A percentile compares a stretch with the other conserved stretches of the same genome.
Conservation (phyloP, 1,139 yeast species). For the Debaryomyces subglobosus region DNA sequence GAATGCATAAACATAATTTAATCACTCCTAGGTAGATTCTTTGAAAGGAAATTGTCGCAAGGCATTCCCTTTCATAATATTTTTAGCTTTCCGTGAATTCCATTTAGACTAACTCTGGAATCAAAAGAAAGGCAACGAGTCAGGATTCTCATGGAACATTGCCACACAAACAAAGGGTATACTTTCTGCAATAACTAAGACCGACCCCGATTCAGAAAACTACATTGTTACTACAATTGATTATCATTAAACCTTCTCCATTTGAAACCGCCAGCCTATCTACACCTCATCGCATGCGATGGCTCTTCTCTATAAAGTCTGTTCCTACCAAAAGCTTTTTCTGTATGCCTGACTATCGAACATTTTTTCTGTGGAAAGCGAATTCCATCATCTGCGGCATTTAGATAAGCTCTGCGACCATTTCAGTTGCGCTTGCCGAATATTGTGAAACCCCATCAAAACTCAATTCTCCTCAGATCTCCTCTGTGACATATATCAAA, state of each 20-base stretch:
- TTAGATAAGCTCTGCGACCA: background rate
- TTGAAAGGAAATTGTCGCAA: background rate
- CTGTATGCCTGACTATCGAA: background rate
- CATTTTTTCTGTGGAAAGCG: background rate
- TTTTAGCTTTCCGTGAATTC: background rate
- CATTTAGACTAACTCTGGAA: background rate
- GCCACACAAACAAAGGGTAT: background rate
- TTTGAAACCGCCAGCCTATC: too few species aligned
- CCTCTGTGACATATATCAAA: background rate
- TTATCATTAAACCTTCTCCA: too few species aligned
- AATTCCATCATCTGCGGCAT: slow-evolving; percentile 1
- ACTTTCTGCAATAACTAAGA: background rate
- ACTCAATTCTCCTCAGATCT: background rate
- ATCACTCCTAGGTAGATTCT: background rate
- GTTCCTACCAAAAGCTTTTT: background rate
- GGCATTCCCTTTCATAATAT: background rate
- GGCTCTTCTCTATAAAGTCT: background rate
- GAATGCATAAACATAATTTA: background rate
- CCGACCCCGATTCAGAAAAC: background rate
- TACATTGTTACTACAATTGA: background rate
- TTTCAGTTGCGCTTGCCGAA: background rate
- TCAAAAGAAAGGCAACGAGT: background rate
- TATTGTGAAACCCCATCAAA: background rate
- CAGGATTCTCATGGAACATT: background rate
- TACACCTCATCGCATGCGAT: background rate